phyloP scores from a whole-genome alignment of 805 yeast genomes.

The Pichia sporocuriosa region DNA sequence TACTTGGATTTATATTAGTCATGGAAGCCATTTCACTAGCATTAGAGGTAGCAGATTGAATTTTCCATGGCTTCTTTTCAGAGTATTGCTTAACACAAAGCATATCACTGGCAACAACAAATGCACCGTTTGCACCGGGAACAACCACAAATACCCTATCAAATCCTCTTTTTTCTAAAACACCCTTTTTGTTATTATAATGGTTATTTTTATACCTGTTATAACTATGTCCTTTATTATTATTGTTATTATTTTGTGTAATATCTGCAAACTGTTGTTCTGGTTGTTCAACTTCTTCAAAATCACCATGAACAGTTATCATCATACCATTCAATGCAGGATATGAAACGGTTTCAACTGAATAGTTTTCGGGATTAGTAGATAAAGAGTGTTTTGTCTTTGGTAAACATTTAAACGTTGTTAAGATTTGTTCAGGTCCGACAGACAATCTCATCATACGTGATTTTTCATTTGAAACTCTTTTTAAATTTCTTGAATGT shows the following conservation, averaged over 20 bases:
- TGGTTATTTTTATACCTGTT: conserved; percentile 22
- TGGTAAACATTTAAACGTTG: conserved; percentile 65
- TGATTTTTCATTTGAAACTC: conserved; percentile 48
- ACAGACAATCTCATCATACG: conserved; percentile 52
- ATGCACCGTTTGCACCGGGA: conserved; percentile 57
- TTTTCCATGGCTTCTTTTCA: conserved; percentile 50
- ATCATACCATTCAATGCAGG: conserved; percentile 72
- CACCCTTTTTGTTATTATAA: conserved; percentile 17
- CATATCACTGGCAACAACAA: conserved; percentile 84
- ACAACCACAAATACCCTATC: conserved; percentile 80
- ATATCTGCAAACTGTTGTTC: conserved; percentile 12
- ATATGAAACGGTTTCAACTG: conserved; percentile 71
- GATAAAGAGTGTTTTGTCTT: conserved; percentile 64
- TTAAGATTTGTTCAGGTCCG: conserved; percentile 64
- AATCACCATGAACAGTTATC: conserved; percentile 78
- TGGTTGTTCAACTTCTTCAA: conserved; percentile 50
- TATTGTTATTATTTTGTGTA: conserved; percentile 1
- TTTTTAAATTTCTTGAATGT: conserved; percentile 68
- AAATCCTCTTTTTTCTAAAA: conserved; percentile 62
- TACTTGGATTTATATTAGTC: neutral
- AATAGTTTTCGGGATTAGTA: conserved; percentile 55
- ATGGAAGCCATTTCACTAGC: conserved; percentile 10
- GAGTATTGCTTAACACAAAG: conserved; percentile 59
- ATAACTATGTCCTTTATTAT: conserved; percentile 9
- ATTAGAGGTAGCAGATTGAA: no score